phyloP scores from a whole-genome alignment of 1,284 basidiomycete species.

The Leccinum huronense region DNA sequence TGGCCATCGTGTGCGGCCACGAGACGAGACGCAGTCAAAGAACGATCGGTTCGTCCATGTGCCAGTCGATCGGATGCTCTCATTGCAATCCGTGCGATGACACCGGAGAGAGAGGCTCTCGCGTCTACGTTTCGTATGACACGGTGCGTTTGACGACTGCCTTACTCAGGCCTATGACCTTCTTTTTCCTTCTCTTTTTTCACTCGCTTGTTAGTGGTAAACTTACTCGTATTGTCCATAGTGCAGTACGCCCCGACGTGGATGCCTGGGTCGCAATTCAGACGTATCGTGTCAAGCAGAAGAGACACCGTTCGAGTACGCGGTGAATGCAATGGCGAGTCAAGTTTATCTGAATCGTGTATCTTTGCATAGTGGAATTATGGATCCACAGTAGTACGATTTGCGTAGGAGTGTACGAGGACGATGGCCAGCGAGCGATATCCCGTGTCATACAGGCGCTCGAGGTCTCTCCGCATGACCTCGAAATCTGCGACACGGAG shows the following conservation, averaged over 20 bases:
- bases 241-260: conserved; percentile 7
- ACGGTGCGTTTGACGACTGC: neutral
- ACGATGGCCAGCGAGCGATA: no score
- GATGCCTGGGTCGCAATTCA: no score
- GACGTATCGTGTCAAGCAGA: no score
- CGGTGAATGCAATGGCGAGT: no score
- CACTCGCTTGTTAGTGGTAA: neutral
- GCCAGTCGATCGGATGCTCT: neutral
- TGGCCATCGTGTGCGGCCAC: conserved; percentile 2
- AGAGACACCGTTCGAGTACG: no score
- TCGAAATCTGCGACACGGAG: no score
- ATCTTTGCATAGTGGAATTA: no score
- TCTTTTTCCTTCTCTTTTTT: neutral
- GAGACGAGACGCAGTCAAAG: neutral
- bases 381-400: no score
- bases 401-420: no score
- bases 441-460: no score
- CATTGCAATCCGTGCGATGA: conserved; percentile 5
- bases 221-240: neutral
- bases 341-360: no score
- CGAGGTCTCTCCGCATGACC: no score
- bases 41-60: conserved; percentile 4
- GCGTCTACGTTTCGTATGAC: conserved; percentile 5
- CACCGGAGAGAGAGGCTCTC: conserved; percentile 6
- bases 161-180: neutral